phyloP scores from a whole-genome alignment of 306 rosid species.

The Vigna reflexopilosa region DNA sequence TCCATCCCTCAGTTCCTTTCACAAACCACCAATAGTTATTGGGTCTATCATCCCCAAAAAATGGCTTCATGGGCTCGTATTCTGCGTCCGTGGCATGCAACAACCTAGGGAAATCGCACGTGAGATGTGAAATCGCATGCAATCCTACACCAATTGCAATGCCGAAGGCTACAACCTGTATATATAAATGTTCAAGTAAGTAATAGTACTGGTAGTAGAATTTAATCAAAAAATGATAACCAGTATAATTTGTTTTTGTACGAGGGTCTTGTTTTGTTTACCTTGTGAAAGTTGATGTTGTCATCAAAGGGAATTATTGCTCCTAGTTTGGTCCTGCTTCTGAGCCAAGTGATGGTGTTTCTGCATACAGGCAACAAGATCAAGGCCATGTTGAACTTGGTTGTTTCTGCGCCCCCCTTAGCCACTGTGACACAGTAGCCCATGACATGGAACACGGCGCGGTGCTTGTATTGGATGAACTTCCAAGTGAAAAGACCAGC shows the following conservation, averaged over 20 bases:
- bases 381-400: constrained; percentile 86
- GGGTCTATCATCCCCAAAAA: constrained; percentile 67
- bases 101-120: constrained; percentile 82
- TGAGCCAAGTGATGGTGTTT: constrained; percentile 85
- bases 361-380: constrained; percentile 84
- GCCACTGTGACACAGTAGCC: constrained; percentile 86
- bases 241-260: neutral
- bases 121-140: constrained; percentile 74
- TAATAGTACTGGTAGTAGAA: neutral
- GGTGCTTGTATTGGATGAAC: constrained; percentile 69
- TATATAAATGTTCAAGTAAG: constrained; percentile 10
- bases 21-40: constrained; percentile 94
- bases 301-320: constrained; percentile 72
- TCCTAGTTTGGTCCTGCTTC: constrained; percentile 76
- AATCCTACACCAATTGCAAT: constrained; percentile 70
- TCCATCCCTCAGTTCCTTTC: constrained; percentile 91
- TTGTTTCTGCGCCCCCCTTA: constrained; percentile 87
- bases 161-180: constrained; percentile 74
- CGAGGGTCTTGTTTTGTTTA: too few species aligned
- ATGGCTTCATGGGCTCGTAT: constrained; percentile 70
- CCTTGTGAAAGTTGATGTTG: constrained; percentile 90
- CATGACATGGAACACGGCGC: constrained; percentile 79
- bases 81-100: constrained; percentile 64
- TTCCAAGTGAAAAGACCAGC: constrained; percentile 82
- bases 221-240: neutral